phyloP scores from a whole-genome alignment of 352 stramenopile species.

The Pythium sp. region DNA sequence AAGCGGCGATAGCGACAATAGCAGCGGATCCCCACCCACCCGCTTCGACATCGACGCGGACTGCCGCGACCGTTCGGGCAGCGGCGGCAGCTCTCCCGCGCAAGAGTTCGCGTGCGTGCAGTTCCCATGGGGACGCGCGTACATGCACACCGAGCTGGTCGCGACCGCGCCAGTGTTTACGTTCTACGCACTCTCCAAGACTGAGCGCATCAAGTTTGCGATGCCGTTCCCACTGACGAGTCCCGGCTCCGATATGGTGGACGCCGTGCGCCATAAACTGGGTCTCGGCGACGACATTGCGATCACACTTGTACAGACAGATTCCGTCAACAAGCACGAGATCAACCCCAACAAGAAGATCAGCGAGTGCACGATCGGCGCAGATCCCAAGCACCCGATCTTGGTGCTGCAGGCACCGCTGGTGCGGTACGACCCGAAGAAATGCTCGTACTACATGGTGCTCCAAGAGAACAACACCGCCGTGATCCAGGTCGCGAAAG shows the following conservation, averaged over 20 bases:
- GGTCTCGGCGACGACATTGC: slow-evolving; percentile 49
- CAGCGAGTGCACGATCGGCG: slow-evolving; percentile 65
- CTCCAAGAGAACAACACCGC: slow-evolving; percentile 51
- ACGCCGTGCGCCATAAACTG: slow-evolving; percentile 50
- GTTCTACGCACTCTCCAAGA: slow-evolving; percentile 69
- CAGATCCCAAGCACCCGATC: slow-evolving; percentile 59
- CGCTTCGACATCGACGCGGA: slow-evolving; percentile 13
- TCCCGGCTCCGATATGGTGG: slow-evolving; percentile 48
- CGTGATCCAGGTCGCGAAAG: slow-evolving; percentile 59
- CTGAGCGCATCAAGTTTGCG: slow-evolving; percentile 66
- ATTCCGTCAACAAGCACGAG: slow-evolving; percentile 73
- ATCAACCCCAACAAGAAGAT: slow-evolving; percentile 51
- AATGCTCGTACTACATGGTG: slow-evolving; percentile 53
- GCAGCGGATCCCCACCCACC: not conserved
- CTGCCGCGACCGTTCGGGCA: slow-evolving; percentile 14
- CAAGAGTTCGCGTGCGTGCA: slow-evolving; percentile 56
- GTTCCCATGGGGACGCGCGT: slow-evolving; percentile 76
- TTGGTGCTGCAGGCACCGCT: slow-evolving; percentile 67
- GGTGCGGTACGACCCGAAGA: slow-evolving; percentile 59
- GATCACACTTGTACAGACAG: slow-evolving; percentile 68
- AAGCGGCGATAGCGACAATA: slow-evolving; percentile 7
- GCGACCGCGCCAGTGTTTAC: slow-evolving; percentile 63
- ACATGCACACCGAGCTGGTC: slow-evolving; percentile 58
- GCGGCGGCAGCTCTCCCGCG: not conserved
- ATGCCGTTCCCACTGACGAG: slow-evolving; percentile 58